Base-by-base conservation (phyloP, 495 filamentous ascomycete genomes). In the Aspergillus steynii region DNA sequence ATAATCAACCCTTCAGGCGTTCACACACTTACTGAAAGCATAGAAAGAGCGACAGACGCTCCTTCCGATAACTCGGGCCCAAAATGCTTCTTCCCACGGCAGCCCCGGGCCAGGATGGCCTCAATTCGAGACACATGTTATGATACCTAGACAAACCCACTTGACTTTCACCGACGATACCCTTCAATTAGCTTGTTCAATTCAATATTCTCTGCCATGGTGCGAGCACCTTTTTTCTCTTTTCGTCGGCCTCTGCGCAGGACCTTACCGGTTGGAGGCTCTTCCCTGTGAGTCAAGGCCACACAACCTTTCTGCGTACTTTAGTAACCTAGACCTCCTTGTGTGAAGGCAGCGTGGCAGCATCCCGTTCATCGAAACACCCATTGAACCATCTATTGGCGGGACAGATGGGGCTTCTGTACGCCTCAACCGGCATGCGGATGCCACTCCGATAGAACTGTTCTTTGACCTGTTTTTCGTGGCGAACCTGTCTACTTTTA, bases 391-490 rank as follows among this genome's bases (percentile, higher is more conserved):
- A 28, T 75, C 74, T 20, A 65, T 79, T 58, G 67, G 73, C 42
- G 65, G 66, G 42, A 65, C 61, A 47, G 61, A 61, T 27, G 64
- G 60, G 26, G 56, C 61, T 26, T 55, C 58, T 29, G 65, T 70
- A 28, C 73, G 64, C 49, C 66, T 78, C 5, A 70, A 71, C 45
- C 68, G 70, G 12, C 71, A 72, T 57, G 62, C 65, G 7, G 84
- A 87, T 65, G 80, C 84, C 7, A 84, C 73, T 3, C 75, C 78
- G 7, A 79, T 83, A 47, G 83, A 89, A 62, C 73, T 89, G n/a
- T 90, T 90, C 72, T 88, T 83, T 64, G 87, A 90, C 67, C 74
- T 90, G 5, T 90, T 88, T 72, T 86, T 90, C 63, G 87, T 88
- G 25, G 86, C 87, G 50, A 89, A 88, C 64, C 70, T 89, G 20